Conservation (phyloP, 2,329 filamentous ascomycete genomes). For the Hawksworthiomyces lignivorus region DNA sequence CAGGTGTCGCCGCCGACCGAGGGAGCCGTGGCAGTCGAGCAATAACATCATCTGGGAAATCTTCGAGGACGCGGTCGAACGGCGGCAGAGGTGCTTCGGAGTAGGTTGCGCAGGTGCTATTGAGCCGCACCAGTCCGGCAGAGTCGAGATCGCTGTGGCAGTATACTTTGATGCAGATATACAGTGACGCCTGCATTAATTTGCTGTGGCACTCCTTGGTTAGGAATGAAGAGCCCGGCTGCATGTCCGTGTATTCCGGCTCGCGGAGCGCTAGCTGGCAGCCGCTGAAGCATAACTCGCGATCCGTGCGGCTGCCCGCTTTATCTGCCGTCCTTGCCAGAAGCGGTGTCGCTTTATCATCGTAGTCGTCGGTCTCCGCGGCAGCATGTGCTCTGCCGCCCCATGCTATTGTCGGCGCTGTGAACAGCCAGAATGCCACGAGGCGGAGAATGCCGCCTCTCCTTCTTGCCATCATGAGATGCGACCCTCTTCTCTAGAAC, state of each 20-base stretch:
- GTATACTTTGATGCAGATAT: constrained; percentile 29
- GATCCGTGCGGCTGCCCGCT: too few species aligned
- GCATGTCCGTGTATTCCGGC: constrained; percentile 5
- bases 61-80: constrained; percentile 23
- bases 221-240: background rate
- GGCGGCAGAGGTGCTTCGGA: constrained; percentile 24
- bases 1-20: constrained; percentile 18
- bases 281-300: background rate
- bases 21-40: constrained; percentile 22
- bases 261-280: constrained; percentile 10
- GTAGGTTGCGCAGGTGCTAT: constrained; percentile 26
- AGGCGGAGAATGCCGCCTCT: too few species aligned
- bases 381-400: too few species aligned
- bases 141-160: constrained; percentile 19
- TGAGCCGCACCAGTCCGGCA: constrained; percentile 22
- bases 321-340: too few species aligned
- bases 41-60: constrained; percentile 28
- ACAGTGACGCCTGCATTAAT: constrained; percentile 19
- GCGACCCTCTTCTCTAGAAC: too few species aligned
- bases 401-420: too few species aligned
- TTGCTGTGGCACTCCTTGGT: constrained; percentile 9
- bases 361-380: too few species aligned
- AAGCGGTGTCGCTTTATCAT: too few species aligned
- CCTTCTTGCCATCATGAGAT: too few species aligned
- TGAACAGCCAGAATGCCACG: too few species aligned